Percentiles rank a stretch among this genome's conserved stretches.
These are phyloP conservation scores for Leavenworthia alabamica DNA, from an alignment of 345 rosid species.

Conservation along the genomic window DNA sequence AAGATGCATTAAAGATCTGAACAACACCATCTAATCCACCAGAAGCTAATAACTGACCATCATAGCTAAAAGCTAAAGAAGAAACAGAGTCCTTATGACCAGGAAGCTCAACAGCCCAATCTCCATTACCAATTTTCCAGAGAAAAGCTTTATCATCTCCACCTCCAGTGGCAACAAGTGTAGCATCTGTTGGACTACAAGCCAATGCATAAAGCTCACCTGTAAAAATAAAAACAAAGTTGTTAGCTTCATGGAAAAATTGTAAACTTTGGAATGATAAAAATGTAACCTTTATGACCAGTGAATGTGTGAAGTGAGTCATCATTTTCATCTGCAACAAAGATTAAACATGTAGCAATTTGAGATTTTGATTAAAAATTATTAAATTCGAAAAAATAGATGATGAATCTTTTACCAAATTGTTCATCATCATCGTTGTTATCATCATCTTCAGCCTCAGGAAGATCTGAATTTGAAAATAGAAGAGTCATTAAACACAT, in stretches of 20 bases:
- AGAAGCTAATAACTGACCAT: slow-evolving; percentile 73
- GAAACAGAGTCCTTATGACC: slow-evolving; percentile 85
- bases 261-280: too few relatives aligned
- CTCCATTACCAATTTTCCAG: slow-evolving; percentile 85
- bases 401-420: slow-evolving; percentile 26
- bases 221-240: too few relatives aligned
- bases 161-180: slow-evolving; percentile 86
- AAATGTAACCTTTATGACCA: slow-evolving; percentile 76
- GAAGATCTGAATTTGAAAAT: slow-evolving; percentile 51
- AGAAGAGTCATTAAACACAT: background rate
- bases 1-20: slow-evolving; percentile 62
- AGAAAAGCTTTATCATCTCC: slow-evolving; percentile 78
- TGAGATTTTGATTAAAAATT: background rate
- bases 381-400: background rate
- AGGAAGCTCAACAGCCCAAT: slow-evolving; percentile 71
- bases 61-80: slow-evolving; percentile 64
- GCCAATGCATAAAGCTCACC: slow-evolving; percentile 70
- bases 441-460: slow-evolving; percentile 59
- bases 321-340: slow-evolving; percentile 70
- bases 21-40: slow-evolving; percentile 77
- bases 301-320: slow-evolving; percentile 91
- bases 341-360: background rate
- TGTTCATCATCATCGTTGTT: slow-evolving; percentile 42
- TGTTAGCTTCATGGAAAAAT: too few relatives aligned
- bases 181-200: slow-evolving; percentile 73